These are phyloP conservation scores for Boletus edulis DNA, from an alignment of 768 basidiomycete species.

Conservation along the genomic window DNA sequence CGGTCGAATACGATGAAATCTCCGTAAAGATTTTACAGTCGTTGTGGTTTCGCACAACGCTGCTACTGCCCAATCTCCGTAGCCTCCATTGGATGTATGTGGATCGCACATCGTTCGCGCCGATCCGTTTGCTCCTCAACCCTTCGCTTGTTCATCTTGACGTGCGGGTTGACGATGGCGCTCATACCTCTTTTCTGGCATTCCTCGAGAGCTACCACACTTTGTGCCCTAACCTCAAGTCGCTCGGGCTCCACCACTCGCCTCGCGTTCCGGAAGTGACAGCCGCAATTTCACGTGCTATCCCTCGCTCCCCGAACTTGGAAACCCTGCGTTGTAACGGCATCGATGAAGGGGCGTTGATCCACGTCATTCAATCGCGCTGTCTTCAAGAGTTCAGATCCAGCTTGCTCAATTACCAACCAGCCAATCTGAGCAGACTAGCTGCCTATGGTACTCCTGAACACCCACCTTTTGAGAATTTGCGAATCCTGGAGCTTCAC, in stretches of 20 bases:
- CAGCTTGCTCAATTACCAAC: background rate
- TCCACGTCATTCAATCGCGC: background rate
- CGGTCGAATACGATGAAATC: background rate
- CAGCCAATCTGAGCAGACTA: background rate
- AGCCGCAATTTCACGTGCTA: slow-evolving; percentile 1
- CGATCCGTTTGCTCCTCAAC: slow-evolving; percentile 9
- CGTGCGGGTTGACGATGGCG: background rate
- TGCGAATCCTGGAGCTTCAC: slow-evolving; percentile 1
- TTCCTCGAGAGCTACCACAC: slow-evolving; percentile 4
- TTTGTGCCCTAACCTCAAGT: slow-evolving; percentile 8
- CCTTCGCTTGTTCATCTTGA: slow-evolving; percentile 4
- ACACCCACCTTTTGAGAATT: slow-evolving; percentile 2
- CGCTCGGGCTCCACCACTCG: background rate
- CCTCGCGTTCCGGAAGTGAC: background rate
- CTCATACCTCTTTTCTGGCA: background rate
- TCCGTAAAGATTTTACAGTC: slow-evolving; percentile 2
- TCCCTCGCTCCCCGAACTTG: slow-evolving; percentile 1
- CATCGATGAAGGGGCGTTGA: slow-evolving; percentile 3
- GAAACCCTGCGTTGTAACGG: background rate
- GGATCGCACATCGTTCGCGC: background rate
- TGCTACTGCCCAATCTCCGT: slow-evolving; percentile 10
- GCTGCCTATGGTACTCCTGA: background rate
- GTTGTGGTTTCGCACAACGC: background rate
- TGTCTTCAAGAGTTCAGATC: background rate
- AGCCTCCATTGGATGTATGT: background rate